Evolutionary conservation across 1,284 basidiomycete genomes (phyloP), one percentile per base, ranked within the genome.

Genomic region (Cutaneotrichosporon sp.): DNA sequence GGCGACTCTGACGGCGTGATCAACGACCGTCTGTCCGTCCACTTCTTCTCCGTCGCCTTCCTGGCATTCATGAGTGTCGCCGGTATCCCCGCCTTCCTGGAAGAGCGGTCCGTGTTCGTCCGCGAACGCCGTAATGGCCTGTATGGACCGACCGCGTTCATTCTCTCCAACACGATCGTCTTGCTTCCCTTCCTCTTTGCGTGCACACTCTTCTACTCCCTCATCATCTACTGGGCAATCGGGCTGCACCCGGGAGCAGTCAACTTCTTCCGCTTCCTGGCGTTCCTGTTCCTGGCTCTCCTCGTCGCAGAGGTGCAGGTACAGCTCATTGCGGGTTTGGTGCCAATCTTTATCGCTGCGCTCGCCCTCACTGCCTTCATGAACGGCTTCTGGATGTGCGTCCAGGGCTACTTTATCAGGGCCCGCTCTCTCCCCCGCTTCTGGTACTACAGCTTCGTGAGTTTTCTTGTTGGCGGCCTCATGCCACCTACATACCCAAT

Each of bases 341-440:
- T 88, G 0, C 87, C 87, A 0, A 83, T 86, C 58, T 88, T 88
- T 66, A 84, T 88, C 42, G 86, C 86, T 0, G 83, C 87, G 1
- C 80, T 89, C 3, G 86, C 87, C 0, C 79, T 88, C 4, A 76
- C 81, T 14, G 73, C 73, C 4, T 88, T 88, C 71, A 65, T 84
- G 46, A 88, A 88, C 70, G 87, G 87, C 0, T 84, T 87, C 65
- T 87, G 85, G 86, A 88, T 87, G 86, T 78, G 75, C 64, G 79
- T 82, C 38, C 70, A 71, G 55, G 71, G 71, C 9, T 69, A 66
- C 63, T 65, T 67, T 46, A 65, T 65, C 58, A 50, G 60, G 8
- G 61, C 38, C 10, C 63, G 66, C 46, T 65, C 61, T 1, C 63
- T 67, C 11, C 66, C 66, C 8, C 61, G 58, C 21, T 67, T 67